Base-by-base conservation (phyloP, 768 basidiomycete genomes). In the Leccinum rimulosum region DNA sequence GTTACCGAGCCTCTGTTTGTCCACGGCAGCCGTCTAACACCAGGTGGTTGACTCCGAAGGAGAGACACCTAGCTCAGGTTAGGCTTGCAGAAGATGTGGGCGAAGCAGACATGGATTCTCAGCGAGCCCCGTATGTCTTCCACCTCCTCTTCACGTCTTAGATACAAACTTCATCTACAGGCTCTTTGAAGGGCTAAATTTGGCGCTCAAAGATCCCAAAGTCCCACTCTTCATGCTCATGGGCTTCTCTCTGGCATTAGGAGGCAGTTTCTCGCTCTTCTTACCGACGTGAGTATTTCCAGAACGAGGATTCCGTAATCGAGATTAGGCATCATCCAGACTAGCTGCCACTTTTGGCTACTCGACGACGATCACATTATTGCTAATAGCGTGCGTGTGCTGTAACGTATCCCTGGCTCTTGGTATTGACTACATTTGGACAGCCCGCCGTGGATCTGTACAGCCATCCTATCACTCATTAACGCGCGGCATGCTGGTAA, bases 181-280 rank as follows among this genome's bases (percentile, higher is more conserved):
- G n/a, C 3, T 67, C 28, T 63, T 69, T 9, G 64, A 36, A 36
- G 36, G 36, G 36, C 36, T 36, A 6, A 36, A 36, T 5, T 15
- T 36, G 36, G 36, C 36, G 10, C 36, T 36, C 36, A 36, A 15
- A 10, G 36, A 36, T 15, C 36, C 36, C 14, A 36, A 15, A 15
- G 59, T 30, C 2, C 64, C 64, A 12, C 68, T 84, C 15, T 84
- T 88, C 62, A 74, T 83, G 43, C 38, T 86, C n/a, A 83, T 86
- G 79, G 76, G 72, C 4, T 78, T 77, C 35, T 70, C 81, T 0
- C 81, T 84, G 64, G 70, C 85, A 4, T 68, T 86, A 1, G 84
- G 85, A 1, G 67, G 84, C 58, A 84, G 83, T 54, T 87, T 86
- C 64, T 75, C 82, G 40, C 80, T 83, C 61, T 88, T 86, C 73